phyloP scores from a whole-genome alignment of 1,139 yeast species.

The Candida sp. region DNA sequence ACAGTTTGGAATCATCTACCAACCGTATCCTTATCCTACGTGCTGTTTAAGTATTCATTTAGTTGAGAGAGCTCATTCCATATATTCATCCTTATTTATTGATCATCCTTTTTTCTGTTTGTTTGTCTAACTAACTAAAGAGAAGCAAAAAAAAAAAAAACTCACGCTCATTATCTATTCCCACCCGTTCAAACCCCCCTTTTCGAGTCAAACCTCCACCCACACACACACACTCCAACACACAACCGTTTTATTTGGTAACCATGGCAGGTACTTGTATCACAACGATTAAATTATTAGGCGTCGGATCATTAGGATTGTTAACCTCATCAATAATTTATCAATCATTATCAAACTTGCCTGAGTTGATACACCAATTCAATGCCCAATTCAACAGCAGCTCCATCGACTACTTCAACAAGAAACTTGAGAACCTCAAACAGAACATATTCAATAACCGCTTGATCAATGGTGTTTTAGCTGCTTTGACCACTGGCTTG shows the following conservation, averaged over 20 bases:
- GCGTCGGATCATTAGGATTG: slow-evolving; percentile 57
- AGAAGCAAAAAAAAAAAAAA: too few relatives aligned
- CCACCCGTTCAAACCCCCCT: not conserved
- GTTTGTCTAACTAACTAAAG: too few relatives aligned
- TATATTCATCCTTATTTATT: not conserved
- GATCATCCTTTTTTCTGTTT: not conserved
- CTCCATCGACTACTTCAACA: slow-evolving; percentile 4
- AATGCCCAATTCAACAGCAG: slow-evolving; percentile 14
- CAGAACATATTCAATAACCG: slow-evolving; percentile 28
- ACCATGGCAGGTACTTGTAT: slow-evolving; percentile 51
- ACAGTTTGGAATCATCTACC: too few relatives aligned
- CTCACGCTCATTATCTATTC: not conserved
- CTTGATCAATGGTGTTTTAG: slow-evolving; percentile 32
- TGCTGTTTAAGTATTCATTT: not conserved
- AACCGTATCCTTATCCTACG: too few relatives aligned
- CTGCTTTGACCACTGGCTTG: slow-evolving; percentile 40
- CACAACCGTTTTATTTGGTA: not conserved
- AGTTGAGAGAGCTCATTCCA: too few relatives aligned
- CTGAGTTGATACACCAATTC: slow-evolving; percentile 36
- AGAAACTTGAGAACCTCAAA: slow-evolving; percentile 18
- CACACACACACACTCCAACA: not conserved
- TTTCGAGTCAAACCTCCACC: not conserved
- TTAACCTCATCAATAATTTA: slow-evolving; percentile 45
- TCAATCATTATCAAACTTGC: slow-evolving; percentile 40
- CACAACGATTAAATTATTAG: slow-evolving; percentile 52